Evolutionary conservation across 108 stramenopile genomes (phyloP), one percentile per base, ranked within the genome.

Genomic region (Chaetoceros tenuissimus): DNA sequence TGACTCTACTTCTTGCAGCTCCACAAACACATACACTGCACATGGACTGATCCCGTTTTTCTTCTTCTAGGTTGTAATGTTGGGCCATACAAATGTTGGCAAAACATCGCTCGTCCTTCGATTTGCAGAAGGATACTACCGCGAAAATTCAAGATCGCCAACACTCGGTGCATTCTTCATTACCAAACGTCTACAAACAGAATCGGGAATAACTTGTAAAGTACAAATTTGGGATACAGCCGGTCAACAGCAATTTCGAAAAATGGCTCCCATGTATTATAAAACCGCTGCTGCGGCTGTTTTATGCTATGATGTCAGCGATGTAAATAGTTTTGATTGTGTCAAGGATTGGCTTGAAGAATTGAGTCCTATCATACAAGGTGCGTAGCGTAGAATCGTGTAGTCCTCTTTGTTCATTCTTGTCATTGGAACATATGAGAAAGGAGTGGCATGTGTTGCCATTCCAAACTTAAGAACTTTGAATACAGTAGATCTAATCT

Each of bases 151-250:
- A 10, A 75, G 82, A 10, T 61, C 60, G 23, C 46, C 85, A 25
- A 87, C 86, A 2, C 62, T 87, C 5, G 82, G 81, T 18, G 86
- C 84, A 34, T 72, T 62, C 52, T 92, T 92, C 40, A 65, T 87
- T n/a, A 87, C 90, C 28, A 87, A 87, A 65, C 66, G 79, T 49
- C 57, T 92, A 18, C 63, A 84, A n/a, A 59, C 64, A 8, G 60
- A 67, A 8, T 44, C 21, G 23, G 68, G 72, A 24, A 55, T 85
- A 10, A 68, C 80, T 1, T 76, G 75, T 59, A 91, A 92, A 69
- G 68, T 92, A 24, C 82, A 85, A 53, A 81, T 92, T 24, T 92
- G 90, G 90, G 90, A 92, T 62, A 87, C 86, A n/a, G 84, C 90
- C 28, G 85, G 89, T 0, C 69, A 75, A 46, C 62, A 72, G 25